phyloP scores from a whole-genome alignment of 2,329 filamentous ascomycete species.

The Thermomyces lanuginosus region DNA sequence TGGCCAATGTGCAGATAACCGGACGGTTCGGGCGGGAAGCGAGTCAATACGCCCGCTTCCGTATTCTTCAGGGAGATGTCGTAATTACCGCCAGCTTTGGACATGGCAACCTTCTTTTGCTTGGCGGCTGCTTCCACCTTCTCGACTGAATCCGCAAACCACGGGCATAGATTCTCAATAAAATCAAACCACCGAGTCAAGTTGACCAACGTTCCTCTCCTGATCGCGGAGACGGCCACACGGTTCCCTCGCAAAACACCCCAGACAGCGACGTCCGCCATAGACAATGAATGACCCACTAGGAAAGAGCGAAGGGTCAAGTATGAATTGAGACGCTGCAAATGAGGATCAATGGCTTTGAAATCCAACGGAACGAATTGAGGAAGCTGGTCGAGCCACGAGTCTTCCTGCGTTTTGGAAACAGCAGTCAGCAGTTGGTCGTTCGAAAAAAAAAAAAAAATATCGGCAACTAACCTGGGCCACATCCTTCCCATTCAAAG shows the following conservation, averaged over 20 bases:
- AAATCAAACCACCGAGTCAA: slow-evolving; percentile 75
- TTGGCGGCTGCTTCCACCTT: slow-evolving; percentile 50
- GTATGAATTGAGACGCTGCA: slow-evolving; percentile 69
- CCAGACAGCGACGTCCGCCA: slow-evolving; percentile 71
- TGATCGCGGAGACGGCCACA: slow-evolving; percentile 64
- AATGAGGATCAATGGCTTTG: slow-evolving; percentile 59
- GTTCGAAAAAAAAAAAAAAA: no score
- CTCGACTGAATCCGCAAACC: slow-evolving; percentile 56
- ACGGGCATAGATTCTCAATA: slow-evolving; percentile 65
- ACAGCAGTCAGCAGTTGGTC: no score
- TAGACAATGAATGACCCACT: slow-evolving; percentile 60
- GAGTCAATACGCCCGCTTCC: slow-evolving; percentile 75
- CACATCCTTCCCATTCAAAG: slow-evolving; percentile 20
- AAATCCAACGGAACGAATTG: slow-evolving; percentile 50
- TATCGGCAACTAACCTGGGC: slow-evolving; percentile 21
- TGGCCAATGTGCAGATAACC: slow-evolving; percentile 93
- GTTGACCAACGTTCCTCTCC: slow-evolving; percentile 61
- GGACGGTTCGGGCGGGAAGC: slow-evolving; percentile 88
- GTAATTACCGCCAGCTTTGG: slow-evolving; percentile 70
- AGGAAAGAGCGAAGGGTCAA: slow-evolving; percentile 75
- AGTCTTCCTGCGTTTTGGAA: slow-evolving; percentile 22
- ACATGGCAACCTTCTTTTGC: slow-evolving; percentile 51
- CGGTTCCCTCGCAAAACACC: slow-evolving; percentile 67
- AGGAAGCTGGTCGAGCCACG: slow-evolving; percentile 41
- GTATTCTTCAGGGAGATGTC: slow-evolving; percentile 74